A percentile compares a stretch with the other conserved stretches of the same genome.
phyloP scores from a whole-genome alignment of 306 rosid species.

The Casuarina cunninghamiana region DNA sequence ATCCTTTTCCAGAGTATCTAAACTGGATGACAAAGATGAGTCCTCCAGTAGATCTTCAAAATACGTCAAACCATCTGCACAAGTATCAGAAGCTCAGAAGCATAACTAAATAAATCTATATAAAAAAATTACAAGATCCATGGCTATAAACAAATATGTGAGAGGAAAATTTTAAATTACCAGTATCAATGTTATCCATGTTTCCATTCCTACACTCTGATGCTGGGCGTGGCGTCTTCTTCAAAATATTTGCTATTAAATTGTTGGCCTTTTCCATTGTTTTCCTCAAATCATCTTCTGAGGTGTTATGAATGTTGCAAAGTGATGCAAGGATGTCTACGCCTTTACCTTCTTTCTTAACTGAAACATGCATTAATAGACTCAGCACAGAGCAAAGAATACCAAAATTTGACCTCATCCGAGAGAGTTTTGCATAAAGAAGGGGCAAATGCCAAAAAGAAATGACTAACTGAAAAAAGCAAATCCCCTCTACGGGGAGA shows the following conservation, averaged over 20 bases:
- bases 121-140: not conserved
- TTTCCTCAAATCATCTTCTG: conserved; percentile 86
- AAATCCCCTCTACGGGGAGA: not conserved
- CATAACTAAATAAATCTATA: conserved; percentile 13
- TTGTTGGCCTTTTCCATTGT: conserved; percentile 78
- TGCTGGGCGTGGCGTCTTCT: conserved; percentile 68
- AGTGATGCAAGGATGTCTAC: conserved; percentile 90
- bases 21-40: conserved; percentile 54
- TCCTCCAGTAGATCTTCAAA: conserved; percentile 82
- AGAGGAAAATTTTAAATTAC: conserved; percentile 36
- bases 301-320: conserved; percentile 67
- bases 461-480: not conserved
- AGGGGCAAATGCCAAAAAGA: not conserved
- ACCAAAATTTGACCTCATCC: conserved; percentile 1
- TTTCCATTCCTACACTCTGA: conserved; percentile 72
- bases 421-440: not conserved
- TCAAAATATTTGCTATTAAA: conserved; percentile 70
- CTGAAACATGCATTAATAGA: conserved; percentile 41
- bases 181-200: conserved; percentile 70
- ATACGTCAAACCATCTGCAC: conserved; percentile 80
- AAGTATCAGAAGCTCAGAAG: conserved; percentile 12
- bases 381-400: conserved; percentile 30
- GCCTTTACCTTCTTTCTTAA: conserved; percentile 64
- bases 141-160: conserved; percentile 2
- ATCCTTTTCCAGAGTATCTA: conserved; percentile 74